Conservation (phyloP, 306 rosid species). For the Trichosanthes cucumerina region DNA sequence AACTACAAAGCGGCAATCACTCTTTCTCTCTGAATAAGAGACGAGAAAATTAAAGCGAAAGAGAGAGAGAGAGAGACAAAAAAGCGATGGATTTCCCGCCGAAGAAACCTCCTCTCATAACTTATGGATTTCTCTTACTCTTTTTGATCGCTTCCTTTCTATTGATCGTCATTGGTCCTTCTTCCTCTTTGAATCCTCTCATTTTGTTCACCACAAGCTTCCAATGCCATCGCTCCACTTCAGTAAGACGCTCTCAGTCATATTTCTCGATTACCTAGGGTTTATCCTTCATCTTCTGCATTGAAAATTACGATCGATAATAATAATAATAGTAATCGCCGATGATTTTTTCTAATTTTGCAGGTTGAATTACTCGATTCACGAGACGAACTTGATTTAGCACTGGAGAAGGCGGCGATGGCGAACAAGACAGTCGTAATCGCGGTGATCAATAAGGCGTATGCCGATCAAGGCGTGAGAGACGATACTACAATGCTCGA, state of each 20-base stretch:
- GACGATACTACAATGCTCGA: constrained; percentile 61
- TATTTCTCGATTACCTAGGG: background rate
- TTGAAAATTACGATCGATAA: background rate
- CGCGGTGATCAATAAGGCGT: constrained; percentile 50
- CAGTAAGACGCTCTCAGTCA: background rate
- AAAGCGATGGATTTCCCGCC: constrained; percentile 7
- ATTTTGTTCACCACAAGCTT: background rate
- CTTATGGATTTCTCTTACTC: background rate
- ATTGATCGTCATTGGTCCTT: background rate
- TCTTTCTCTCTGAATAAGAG: background rate
- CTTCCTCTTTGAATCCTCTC: background rate
- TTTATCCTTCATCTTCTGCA: background rate
- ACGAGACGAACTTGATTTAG: constrained; percentile 32
- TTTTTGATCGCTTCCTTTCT: background rate
- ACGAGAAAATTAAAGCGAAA: background rate
- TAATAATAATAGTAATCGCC: too few species aligned
- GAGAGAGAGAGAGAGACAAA: background rate
- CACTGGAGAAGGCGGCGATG: constrained; percentile 40
- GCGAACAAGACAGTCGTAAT: constrained; percentile 58
- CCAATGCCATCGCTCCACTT: background rate
- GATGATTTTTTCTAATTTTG: background rate
- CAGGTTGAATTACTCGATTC: background rate
- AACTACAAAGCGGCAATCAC: background rate
- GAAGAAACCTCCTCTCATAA: background rate
- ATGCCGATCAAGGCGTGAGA: constrained; percentile 38